phyloP scores from a whole-genome alignment of 2,329 filamentous ascomycete genomes.

The Penicillium concentricum region DNA sequence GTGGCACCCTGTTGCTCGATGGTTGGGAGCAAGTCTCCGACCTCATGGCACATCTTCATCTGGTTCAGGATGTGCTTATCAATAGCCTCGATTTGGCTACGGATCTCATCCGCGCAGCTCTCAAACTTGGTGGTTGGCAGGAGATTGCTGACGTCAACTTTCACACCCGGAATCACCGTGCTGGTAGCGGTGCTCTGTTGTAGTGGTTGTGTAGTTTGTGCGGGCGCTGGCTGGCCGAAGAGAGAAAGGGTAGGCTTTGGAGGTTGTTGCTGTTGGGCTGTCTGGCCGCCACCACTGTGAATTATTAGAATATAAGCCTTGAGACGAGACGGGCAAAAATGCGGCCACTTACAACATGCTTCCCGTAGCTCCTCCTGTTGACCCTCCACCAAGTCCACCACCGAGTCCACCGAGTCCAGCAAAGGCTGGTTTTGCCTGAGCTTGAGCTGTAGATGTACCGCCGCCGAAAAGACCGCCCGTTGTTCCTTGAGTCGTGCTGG shows the following conservation, averaged over 20 bases:
- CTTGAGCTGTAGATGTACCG: conserved; percentile 29
- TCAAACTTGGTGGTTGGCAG: conserved; percentile 88
- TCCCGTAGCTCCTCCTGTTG: not conserved
- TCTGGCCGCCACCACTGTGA: conserved; percentile 25
- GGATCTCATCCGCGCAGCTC: conserved; percentile 79
- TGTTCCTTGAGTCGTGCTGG: conserved; percentile 9
- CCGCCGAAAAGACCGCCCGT: conserved; percentile 11
- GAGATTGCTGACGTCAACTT: conserved; percentile 75
- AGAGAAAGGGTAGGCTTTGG: conserved; percentile 48
- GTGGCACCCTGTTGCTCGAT: conserved; percentile 64
- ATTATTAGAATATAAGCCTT: not conserved
- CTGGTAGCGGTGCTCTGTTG: conserved; percentile 34
- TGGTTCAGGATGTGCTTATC: conserved; percentile 79
- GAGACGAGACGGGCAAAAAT: not conserved
- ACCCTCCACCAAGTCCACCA: not conserved
- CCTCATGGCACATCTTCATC: conserved; percentile 69
- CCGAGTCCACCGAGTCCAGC: conserved; percentile 5
- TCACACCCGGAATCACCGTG: conserved; percentile 63
- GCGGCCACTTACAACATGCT: conserved; percentile 2
- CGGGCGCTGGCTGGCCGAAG: conserved; percentile 37
- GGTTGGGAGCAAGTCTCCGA: conserved; percentile 67
- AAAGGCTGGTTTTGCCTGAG: conserved; percentile 37
- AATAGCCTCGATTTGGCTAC: conserved; percentile 72
- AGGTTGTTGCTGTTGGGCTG: conserved; percentile 38
- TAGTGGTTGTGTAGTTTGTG: conserved; percentile 26